Conservation (phyloP, 83 land plant genomes). For the Picea abies region DNA sequence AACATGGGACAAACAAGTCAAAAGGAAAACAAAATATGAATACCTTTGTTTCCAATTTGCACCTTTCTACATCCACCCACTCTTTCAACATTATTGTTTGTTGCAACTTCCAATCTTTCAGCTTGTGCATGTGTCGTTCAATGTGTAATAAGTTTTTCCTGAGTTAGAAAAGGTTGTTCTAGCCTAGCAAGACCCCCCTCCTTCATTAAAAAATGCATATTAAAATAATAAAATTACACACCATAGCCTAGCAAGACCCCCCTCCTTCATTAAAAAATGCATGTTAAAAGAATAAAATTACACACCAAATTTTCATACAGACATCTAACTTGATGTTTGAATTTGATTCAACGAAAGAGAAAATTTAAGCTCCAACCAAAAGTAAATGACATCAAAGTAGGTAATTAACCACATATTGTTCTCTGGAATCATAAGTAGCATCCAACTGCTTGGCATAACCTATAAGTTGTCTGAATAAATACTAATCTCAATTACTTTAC, state of each 20-base stretch:
- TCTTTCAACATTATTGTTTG: background rate
- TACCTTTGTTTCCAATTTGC: background rate
- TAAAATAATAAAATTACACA: background rate
- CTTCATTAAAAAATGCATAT: background rate
- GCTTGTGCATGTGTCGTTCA: background rate
- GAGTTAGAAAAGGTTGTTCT: slow-evolving; percentile 1
- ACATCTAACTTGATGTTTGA: background rate
- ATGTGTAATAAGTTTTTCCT: background rate
- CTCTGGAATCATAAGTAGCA: background rate
- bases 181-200: slow-evolving; percentile 1
- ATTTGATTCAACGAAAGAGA: background rate
- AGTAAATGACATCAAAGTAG: background rate
- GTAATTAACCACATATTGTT: background rate
- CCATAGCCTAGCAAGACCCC: background rate
- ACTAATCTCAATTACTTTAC: no score
- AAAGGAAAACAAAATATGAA: background rate
- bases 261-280: background rate
- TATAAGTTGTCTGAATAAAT: background rate
- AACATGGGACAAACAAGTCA: background rate
- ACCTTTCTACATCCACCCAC: background rate
- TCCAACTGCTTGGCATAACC: background rate
- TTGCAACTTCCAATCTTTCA: slow-evolving; percentile 1
- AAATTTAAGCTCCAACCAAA: background rate
- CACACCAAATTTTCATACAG: background rate
- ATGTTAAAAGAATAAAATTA: background rate